A percentile compares a stretch with the other conserved stretches of the same genome.
Evolutionary conservation across 2,329 filamentous ascomycete species (phyloP).

Genomic region (Cladosporium cucumerinum): DNA sequence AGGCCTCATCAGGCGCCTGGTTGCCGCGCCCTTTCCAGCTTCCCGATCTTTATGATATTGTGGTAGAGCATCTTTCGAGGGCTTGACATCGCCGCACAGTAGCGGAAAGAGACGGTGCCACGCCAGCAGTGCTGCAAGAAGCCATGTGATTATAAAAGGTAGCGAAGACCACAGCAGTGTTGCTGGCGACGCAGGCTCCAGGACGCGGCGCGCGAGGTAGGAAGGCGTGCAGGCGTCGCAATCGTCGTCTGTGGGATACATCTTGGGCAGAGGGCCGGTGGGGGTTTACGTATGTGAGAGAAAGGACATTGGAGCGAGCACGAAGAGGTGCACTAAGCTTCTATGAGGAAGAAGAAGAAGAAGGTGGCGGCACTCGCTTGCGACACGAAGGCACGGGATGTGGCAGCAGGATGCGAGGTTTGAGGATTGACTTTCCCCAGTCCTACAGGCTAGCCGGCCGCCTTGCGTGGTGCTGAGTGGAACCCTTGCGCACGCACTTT

Average conservation of each 20-base stretch:
- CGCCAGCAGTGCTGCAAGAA: constrained; percentile 59
- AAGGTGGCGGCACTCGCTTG: background rate
- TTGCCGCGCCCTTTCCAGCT: constrained; percentile 16
- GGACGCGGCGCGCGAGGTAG: constrained; percentile 38
- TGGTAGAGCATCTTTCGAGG: constrained; percentile 53
- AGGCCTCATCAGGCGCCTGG: constrained; percentile 21
- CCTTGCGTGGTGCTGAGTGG: background rate
- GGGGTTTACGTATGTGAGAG: background rate
- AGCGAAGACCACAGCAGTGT: constrained; percentile 58
- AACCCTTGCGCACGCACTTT: background rate
- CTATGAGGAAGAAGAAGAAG: background rate
- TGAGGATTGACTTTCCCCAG: constrained; percentile 6
- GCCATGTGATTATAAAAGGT: constrained; percentile 70
- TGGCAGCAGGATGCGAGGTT: background rate
- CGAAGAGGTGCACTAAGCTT: background rate
- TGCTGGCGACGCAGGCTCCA: constrained; percentile 45
- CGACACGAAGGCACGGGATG: background rate
- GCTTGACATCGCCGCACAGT: constrained; percentile 58
- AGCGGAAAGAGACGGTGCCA: constrained; percentile 68
- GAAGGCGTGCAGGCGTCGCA: constrained; percentile 61
- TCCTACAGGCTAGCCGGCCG: background rate
- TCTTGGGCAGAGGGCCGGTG: constrained; percentile 21
- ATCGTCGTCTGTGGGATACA: constrained; percentile 41
- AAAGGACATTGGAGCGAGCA: background rate
- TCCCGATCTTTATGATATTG: constrained; percentile 28